Base-by-base conservation (phyloP, 768 basidiomycete species). In the Tephrocybe sp. region DNA sequence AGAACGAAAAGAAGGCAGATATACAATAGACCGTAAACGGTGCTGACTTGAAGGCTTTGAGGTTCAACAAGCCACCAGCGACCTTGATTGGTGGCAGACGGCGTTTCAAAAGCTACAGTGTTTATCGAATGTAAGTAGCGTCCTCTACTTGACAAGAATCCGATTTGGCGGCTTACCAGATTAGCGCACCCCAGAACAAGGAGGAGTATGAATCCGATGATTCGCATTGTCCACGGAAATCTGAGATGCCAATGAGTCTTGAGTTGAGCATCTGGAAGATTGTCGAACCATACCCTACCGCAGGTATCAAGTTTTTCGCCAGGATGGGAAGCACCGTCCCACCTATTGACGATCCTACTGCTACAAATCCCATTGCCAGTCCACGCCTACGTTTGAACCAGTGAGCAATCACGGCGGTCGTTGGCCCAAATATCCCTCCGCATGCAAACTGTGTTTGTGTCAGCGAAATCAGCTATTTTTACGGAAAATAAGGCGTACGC, bases 171-270 rank as follows among this genome's bases (percentile, higher is more conserved):
- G 53, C 64, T 36, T 31, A 77, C 75, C 39, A 88, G 50, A 63
- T 85, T 87, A 12, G 79, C 74, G 11, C 78, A 61, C 1, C 76
- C 75, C 3, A 89, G 71, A 1, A 75, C 61, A 12, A 73, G 54
- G 1, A 85, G 53, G 0, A 88, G 62, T 8, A 88, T 78, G 54
- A 89, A 82, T 2, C 80, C 87, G 38, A 89, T 66, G 30, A 84
- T 78, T 11, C 89, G 75, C 75, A 87, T 80, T 0, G 88, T 87
- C 89, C 88, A 91, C 54, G 72, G 70, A 64, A 90, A 91, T n/a
- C 87, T 89, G 44, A n/a, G 23, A 20, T 33, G 10, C 9, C 16
- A 33, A 42, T 40, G 16, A 45, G 34, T 6, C 17, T 32, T 11
- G 34, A 42, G 31, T 14, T 30, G n/a, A 51, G 34, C 22, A 31